Evolutionary conservation across 345 rosid genomes (phyloP).

Genomic region (Litchi chinensis): DNA sequence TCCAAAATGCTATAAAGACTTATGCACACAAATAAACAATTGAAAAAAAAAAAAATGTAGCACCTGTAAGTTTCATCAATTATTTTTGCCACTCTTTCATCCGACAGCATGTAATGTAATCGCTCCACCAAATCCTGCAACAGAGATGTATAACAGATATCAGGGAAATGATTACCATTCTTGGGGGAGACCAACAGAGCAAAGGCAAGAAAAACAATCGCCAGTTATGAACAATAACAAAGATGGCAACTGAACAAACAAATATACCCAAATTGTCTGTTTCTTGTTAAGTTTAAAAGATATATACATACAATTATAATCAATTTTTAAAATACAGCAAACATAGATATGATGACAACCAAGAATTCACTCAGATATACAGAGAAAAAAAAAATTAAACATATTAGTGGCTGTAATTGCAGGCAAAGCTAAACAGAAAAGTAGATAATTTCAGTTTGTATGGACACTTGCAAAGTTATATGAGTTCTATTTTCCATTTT

Average conservation of each 20-base stretch:
- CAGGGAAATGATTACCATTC: neutral
- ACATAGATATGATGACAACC: neutral
- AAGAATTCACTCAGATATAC: constrained; percentile 3
- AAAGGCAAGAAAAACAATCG: neutral
- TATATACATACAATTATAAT: neutral
- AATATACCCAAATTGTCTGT: neutral
- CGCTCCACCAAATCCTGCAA: constrained; percentile 39
- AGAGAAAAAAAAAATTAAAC: neutral
- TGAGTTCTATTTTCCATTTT: neutral
- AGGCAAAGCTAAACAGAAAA: neutral
- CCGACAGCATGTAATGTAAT: constrained; percentile 21
- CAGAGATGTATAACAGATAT: neutral
- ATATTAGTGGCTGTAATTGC: constrained; percentile 2
- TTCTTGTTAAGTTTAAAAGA: neutral
- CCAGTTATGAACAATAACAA: neutral
- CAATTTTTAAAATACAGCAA: neutral
- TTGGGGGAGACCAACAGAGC: neutral
- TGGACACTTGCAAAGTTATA: constrained; percentile 3
- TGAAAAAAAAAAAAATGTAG: neutral
- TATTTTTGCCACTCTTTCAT: constrained; percentile 30
- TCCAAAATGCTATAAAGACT: neutral
- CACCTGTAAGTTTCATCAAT: constrained; percentile 42
- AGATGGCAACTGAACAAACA: neutral
- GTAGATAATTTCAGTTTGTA: neutral
- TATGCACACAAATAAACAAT: neutral